Base-by-base conservation (phyloP, 495 filamentous ascomycete species). In the Symbiotaphrina buchneri region DNA sequence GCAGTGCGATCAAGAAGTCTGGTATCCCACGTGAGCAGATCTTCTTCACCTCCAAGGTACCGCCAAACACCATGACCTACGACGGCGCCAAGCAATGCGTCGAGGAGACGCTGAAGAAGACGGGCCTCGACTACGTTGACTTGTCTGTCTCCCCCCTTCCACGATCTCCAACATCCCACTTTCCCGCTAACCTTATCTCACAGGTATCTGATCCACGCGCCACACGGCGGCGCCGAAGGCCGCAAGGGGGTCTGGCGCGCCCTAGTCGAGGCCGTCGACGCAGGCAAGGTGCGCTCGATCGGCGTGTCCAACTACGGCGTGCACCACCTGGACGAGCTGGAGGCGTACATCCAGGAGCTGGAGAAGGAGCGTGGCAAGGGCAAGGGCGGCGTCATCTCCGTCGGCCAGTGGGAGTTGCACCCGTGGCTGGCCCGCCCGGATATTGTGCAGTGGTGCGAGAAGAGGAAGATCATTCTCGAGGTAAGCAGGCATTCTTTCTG, bases 371-470 rank as follows among this genome's bases (percentile, higher is more conserved):
- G 67, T 33, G 61, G 63, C 3, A 59, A 63, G 39, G 76, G 74
- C 5, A 68, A 61, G 32, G 80, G 74, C 7, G 79, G 78, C 2
- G 53, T 80, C 14, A 60, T 94, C 42, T 71, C 67, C 30, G 77
- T 92, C 5, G 79, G 77, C 7, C 83, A 92, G 48, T 78, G 79
- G 44, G 84, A 94, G 52, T 54, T 94, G 11, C 85, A 95, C 45
- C 83, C 84, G 0, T 92, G 80, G 79, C 67, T 74, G n/a, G 56
- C 68, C 3, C 58, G 84, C 7, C 55, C 57, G 5, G 77, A 87
- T 40, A 74, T 95, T 18, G 68, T 70, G 7, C 57, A 68, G 29
- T 92, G 84, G 75, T 72, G 74, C 40, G 42, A 59, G 35, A 56
- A 68, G 43, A 56, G 72, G 18, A 67, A 68, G 13, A 59, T 85